Percentiles rank a stretch among this genome's conserved stretches.
These are phyloP conservation scores for Xylaria nigripes DNA, from an alignment of 495 filamentous ascomycete genomes.

Conservation along the genomic window DNA sequence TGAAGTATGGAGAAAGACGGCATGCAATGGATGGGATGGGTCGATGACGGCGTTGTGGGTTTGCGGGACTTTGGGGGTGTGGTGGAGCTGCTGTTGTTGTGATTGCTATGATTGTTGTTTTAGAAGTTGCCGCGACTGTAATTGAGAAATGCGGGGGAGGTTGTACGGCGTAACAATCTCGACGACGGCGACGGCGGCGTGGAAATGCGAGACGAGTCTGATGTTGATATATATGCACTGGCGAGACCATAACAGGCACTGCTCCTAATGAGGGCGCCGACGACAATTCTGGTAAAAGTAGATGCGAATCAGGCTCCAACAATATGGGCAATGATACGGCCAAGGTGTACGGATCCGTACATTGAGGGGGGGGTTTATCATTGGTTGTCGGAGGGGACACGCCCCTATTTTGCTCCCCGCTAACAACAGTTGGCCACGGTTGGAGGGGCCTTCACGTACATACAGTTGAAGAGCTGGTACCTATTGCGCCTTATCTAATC, in stretches of 20 bases:
- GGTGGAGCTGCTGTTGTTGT: neutral
- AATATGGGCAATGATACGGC: constrained; percentile 15
- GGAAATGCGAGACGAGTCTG: constrained; percentile 2
- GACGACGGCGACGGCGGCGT: neutral
- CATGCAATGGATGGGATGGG: constrained; percentile 19
- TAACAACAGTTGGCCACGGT: neutral
- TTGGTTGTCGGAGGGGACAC: constrained; percentile 26
- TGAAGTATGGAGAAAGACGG: constrained; percentile 24
- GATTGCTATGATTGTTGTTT: neutral
- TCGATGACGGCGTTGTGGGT: constrained; percentile 10
- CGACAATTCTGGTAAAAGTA: neutral
- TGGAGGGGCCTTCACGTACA: neutral
- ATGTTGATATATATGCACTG: constrained; percentile 5
- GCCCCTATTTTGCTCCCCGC: constrained; percentile 11
- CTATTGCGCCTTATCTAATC: constrained; percentile 4
- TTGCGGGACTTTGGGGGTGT: constrained; percentile 12
- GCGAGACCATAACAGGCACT: constrained; percentile 14
- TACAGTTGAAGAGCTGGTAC: neutral
- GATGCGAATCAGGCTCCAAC: constrained; percentile 17
- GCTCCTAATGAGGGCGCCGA: constrained; percentile 2
- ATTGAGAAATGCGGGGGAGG: neutral
- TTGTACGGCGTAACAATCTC: neutral
- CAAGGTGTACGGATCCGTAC: constrained; percentile 1
- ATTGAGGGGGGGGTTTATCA: constrained; percentile 18
- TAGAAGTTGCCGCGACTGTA: too few species aligned